These are phyloP conservation scores for Scutellaria baicalensis DNA, from an alignment of 257 asterid genomes.

Conservation along the genomic window DNA sequence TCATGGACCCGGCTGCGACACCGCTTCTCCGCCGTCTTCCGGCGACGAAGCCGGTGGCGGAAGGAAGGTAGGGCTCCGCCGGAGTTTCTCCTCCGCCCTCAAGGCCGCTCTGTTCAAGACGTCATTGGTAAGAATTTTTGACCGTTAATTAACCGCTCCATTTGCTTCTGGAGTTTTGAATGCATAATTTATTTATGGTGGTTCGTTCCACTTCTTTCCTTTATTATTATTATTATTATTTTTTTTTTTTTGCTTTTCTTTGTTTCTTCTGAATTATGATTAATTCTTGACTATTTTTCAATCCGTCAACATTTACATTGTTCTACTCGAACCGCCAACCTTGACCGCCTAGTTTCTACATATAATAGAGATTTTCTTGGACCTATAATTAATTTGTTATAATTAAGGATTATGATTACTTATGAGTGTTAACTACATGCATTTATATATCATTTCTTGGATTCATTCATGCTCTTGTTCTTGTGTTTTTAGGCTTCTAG, in stretches of 20 bases:
- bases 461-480: not conserved
- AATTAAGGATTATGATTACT: not conserved
- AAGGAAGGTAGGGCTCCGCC: constrained; percentile 16
- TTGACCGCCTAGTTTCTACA: not conserved
- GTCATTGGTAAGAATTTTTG: constrained; percentile 20
- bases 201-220: not conserved
- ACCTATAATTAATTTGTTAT: not conserved
- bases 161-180: not conserved
- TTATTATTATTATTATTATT: not conserved
- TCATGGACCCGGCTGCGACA: not conserved
- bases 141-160: not conserved
- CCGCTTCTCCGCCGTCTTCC: not conserved
- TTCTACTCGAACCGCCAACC: not conserved
- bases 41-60: not conserved
- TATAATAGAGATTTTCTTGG: not conserved
- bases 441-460: not conserved
- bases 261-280: not conserved
- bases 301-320: not conserved
- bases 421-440: not conserved
- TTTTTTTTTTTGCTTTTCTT: not conserved
- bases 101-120: constrained; percentile 33
- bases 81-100: constrained; percentile 27
- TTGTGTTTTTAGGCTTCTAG: too few relatives aligned
- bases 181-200: too few relatives aligned
- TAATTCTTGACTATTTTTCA: not conserved